Percentiles rank a stretch among this genome's conserved stretches.
These are phyloP conservation scores for Xylaria nigripes DNA, from an alignment of 495 filamentous ascomycete genomes.

Conservation along the genomic window DNA sequence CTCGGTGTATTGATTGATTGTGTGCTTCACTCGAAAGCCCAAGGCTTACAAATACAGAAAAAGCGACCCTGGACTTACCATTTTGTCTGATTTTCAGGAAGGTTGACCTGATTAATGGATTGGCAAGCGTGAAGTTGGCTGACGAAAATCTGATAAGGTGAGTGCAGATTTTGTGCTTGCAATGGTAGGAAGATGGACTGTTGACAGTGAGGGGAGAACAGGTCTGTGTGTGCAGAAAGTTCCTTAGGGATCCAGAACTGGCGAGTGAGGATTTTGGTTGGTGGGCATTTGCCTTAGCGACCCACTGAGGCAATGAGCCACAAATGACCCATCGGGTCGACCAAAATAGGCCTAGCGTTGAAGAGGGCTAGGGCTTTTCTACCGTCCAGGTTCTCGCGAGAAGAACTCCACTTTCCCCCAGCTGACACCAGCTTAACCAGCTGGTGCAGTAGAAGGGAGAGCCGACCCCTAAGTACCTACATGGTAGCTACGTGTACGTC, in stretches of 20 bases:
- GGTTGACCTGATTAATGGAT: conserved; percentile 29
- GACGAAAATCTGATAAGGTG: conserved; percentile 32
- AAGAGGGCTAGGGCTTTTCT: conserved; percentile 29
- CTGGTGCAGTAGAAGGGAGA: neutral
- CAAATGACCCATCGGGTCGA: conserved; percentile 13
- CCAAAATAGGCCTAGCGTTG: conserved; percentile 19
- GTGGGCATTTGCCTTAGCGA: conserved; percentile 14
- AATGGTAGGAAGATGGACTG: conserved; percentile 3
- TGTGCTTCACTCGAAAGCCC: neutral
- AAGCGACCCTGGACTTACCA: conserved; percentile 39
- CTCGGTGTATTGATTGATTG: neutral
- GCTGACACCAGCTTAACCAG: neutral
- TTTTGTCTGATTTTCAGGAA: conserved; percentile 43
- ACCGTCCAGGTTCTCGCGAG: neutral
- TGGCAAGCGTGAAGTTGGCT: conserved; percentile 40
- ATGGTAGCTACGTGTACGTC: too few relatives aligned
- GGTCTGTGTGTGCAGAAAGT: conserved; percentile 27
- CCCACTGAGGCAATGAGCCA: conserved; percentile 18
- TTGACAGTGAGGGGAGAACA: conserved; percentile 24
- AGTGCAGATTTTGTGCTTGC: conserved; percentile 42
- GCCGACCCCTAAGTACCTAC: neutral
- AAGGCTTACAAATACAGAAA: neutral
- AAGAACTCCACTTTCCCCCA: neutral
- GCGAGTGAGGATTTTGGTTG: conserved; percentile 23
- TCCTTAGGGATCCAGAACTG: conserved; percentile 25